phyloP scores from a whole-genome alignment of 2,329 filamentous ascomycete species.

The Neonectria ditissima region DNA sequence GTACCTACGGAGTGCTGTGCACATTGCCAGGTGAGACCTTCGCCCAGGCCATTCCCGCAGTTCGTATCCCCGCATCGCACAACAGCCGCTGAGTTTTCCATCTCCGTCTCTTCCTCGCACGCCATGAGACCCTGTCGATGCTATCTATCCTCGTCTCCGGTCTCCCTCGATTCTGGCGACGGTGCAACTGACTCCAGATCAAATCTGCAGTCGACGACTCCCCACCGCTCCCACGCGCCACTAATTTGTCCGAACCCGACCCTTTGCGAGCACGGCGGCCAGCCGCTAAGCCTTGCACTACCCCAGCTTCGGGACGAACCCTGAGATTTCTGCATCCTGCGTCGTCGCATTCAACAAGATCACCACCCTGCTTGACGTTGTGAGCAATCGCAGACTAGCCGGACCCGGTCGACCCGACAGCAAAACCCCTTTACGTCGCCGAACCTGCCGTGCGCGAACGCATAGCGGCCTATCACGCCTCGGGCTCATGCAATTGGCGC shows the following conservation, averaged over 20 bases:
- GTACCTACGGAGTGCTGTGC: neutral
- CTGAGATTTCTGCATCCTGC: constrained; percentile 32
- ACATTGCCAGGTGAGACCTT: constrained; percentile 9
- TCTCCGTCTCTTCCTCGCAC: constrained; percentile 12
- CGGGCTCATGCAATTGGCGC: neutral
- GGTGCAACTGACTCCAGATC: constrained; percentile 35
- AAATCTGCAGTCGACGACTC: constrained; percentile 33
- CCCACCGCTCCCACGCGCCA: constrained; percentile 31
- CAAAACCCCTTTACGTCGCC: neutral
- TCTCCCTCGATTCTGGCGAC: constrained; percentile 23
- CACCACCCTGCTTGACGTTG: constrained; percentile 19
- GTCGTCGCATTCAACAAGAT: constrained; percentile 29
- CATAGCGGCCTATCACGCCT: constrained; percentile 1
- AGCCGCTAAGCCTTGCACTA: constrained; percentile 32
- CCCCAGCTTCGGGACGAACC: constrained; percentile 26
- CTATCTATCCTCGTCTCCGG: constrained; percentile 13
- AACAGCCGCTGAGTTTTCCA: constrained; percentile 17
- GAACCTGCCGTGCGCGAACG: constrained; percentile 1
- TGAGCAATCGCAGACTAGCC: constrained; percentile 14
- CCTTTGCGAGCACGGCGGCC: constrained; percentile 24
- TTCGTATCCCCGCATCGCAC: constrained; percentile 22
- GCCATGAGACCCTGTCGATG: constrained; percentile 17
- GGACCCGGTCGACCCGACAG: constrained; percentile 10
- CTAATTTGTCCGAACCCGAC: constrained; percentile 28
- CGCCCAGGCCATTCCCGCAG: constrained; percentile 7